Base-by-base conservation (phyloP, 2,329 filamentous ascomycete genomes). In the Cyclaneusma minus region DNA sequence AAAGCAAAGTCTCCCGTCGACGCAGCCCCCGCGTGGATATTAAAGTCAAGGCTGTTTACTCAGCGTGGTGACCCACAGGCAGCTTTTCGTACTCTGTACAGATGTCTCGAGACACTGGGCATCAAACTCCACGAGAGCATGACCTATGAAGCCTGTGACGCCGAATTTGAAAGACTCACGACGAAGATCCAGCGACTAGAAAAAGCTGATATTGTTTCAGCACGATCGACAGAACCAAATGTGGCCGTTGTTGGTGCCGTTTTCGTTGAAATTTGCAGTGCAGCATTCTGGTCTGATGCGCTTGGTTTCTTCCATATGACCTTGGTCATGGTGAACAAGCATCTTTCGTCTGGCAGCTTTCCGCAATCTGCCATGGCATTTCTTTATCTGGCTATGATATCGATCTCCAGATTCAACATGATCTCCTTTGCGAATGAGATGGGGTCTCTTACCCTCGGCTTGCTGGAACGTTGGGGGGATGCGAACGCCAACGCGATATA, bases 21-120 rank as follows among this genome's bases (percentile, higher is more conserved):
- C 49, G 89, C 82, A 52, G 80, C 81, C 2, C 75, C 80, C 6
- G 81, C 82, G 0, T 91, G 77, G 55, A 76, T 93, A 21, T 57
- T 94, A 18, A 74, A 83, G 45, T 84, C 81, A 5, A 70, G 83
- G 25, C 76, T 93, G 23, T 70, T 74, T 40, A 70, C 78, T 2
- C 72, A 85, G 42, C 64, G 65, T 29, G 83, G 84, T 2, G 70
- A 92, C 36, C 69, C 73, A 15, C 53, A 61, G 13, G 64, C 64
- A 4, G 80, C 84, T 0, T 70, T 92, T 38, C 53, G 63, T 16
- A 68, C 69, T 1, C 56, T 94, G 13, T 75, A 75, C 41, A 64
- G 72, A 23, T 84, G 80, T 34, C 55, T 94, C 10, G 55, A 53
- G 15, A 74, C 74, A 8, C 60, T 93, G 8, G 78, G 69, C 3